phyloP scores from a whole-genome alignment of 2,329 filamentous ascomycete species.

The Orbilia brochopaga region DNA sequence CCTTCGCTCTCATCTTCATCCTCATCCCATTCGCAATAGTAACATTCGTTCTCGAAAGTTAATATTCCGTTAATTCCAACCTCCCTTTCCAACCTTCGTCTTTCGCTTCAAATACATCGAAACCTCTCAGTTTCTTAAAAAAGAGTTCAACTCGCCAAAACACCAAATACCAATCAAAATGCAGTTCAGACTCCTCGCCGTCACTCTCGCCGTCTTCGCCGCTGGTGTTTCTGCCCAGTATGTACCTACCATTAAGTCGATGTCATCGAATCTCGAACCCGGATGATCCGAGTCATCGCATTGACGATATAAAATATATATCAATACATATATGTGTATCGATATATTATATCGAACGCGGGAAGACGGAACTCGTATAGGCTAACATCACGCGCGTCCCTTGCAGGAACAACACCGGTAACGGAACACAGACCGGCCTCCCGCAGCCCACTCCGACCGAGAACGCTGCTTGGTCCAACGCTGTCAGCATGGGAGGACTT shows the following conservation, averaged over 20 bases:
- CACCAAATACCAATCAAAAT: constrained; percentile 53
- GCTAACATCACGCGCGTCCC: constrained; percentile 14
- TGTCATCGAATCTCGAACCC: constrained; percentile 12
- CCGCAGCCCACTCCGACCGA: constrained; percentile 29
- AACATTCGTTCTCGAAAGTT: constrained; percentile 51
- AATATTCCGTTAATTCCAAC: constrained; percentile 43
- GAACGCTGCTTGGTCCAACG: constrained; percentile 53
- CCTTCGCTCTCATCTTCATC: constrained; percentile 38
- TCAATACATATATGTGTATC: constrained; percentile 11
- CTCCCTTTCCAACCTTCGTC: constrained; percentile 49
- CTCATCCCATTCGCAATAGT: constrained; percentile 48
- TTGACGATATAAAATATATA: constrained; percentile 33
- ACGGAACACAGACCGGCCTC: constrained; percentile 27
- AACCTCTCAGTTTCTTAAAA: constrained; percentile 22
- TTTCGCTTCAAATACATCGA: constrained; percentile 51
- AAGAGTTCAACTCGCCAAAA: constrained; percentile 16
- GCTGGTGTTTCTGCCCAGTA: constrained; percentile 52
- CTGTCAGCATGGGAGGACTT: constrained; percentile 54
- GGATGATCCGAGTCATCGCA: constrained; percentile 22
- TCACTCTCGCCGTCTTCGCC: constrained; percentile 52
- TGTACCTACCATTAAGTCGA: constrained; percentile 34
- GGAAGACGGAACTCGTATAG: constrained; percentile 7
- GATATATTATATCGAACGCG: background rate
- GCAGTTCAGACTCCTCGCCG: constrained; percentile 54
- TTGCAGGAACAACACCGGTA: constrained; percentile 24